Evolutionary conservation across 1,284 basidiomycete species (phyloP), one percentile per base, ranked within the genome.

Genomic region (Fomitiporia mediterranea): DNA sequence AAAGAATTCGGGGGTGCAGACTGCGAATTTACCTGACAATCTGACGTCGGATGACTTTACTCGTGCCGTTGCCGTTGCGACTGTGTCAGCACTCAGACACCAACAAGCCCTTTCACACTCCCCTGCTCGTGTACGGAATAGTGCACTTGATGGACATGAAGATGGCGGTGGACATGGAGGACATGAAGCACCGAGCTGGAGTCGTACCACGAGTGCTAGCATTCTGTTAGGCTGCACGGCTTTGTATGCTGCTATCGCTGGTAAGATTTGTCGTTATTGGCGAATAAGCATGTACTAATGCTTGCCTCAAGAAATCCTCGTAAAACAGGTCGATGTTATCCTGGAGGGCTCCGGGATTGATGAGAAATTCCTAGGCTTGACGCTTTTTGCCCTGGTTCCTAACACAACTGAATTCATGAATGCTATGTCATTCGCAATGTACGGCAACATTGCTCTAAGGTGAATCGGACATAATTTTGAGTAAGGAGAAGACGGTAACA

Each of bases 401-500:
- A 99, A 99, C 70, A 98, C 95, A 15, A 99, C 97, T 19, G 97
- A 99, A 73, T 99, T 99, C 70, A 98, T 99, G 96, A 99, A 99
- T 69, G 97, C 97, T 55, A 97, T 99, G 67, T 96, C 94, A n/a
- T 99, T 99, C 67, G 96, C 97, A 15, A 74, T 99, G 64, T 91
- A 97, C 66, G 96, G 91, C 13, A 99, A 99, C 70, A 99, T 99
- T 63, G 94, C 97, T 1, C 75, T 99, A 21, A 94, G 91, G 94
- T 93, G 63, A 48, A 82, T 66, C 7, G 47, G 25, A 28, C 35
- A 23, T 35, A 2, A 9, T 6, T 19, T 11, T 28, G 25, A 37
- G 30, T 21, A 27, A 53, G 55, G 19, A 11, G 19, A 9, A 21
- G 30, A 23, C 34, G 42, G 28, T 61, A 13, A 28, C 63, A 34